These are phyloP conservation scores for Ceratonia siliqua DNA, from an alignment of 306 rosid genomes.

Conservation along the genomic window DNA sequence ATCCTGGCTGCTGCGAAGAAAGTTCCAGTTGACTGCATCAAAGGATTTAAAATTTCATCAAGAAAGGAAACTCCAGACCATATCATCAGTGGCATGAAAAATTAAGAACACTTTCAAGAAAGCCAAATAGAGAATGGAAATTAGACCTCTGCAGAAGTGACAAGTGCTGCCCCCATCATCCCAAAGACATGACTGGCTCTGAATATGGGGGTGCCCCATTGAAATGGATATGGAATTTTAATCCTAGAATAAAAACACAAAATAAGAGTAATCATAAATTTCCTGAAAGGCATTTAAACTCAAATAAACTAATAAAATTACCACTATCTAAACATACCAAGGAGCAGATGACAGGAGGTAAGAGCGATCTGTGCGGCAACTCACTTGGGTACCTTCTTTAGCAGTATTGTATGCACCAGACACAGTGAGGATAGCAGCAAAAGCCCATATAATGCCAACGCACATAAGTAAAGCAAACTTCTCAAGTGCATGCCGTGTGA, in stretches of 20 bases:
- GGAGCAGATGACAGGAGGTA: slow-evolving; percentile 71
- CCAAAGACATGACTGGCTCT: slow-evolving; percentile 93
- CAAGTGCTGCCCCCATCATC: slow-evolving; percentile 97
- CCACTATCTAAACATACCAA: slow-evolving; percentile 54
- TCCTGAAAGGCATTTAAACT: slow-evolving; percentile 13
- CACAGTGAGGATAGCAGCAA: slow-evolving; percentile 85
- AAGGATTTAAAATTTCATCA: slow-evolving; percentile 27
- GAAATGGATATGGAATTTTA: slow-evolving; percentile 84
- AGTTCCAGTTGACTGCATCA: slow-evolving; percentile 85
- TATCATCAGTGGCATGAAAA: slow-evolving; percentile 21
- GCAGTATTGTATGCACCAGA: slow-evolving; percentile 81
- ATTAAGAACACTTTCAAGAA: not conserved
- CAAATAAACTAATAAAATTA: not conserved
- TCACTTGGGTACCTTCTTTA: slow-evolving; percentile 51
- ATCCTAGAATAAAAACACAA: slow-evolving; percentile 57
- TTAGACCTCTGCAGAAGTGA: slow-evolving; percentile 84
- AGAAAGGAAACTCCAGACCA: not conserved
- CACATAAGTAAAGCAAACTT: slow-evolving; percentile 76
- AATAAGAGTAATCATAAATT: not conserved
- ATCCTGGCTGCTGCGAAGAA: slow-evolving; percentile 90
- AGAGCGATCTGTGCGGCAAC: slow-evolving; percentile 85
- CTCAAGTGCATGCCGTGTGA: slow-evolving; percentile 45
- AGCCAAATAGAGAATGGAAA: not conserved
- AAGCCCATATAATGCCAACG: slow-evolving; percentile 70
- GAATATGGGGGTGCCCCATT: slow-evolving; percentile 96